Evolutionary conservation across 139 green algal genomes (phyloP), one percentile per base, ranked within the genome.

Genomic region (Tetradesmus lagerheimii): DNA sequence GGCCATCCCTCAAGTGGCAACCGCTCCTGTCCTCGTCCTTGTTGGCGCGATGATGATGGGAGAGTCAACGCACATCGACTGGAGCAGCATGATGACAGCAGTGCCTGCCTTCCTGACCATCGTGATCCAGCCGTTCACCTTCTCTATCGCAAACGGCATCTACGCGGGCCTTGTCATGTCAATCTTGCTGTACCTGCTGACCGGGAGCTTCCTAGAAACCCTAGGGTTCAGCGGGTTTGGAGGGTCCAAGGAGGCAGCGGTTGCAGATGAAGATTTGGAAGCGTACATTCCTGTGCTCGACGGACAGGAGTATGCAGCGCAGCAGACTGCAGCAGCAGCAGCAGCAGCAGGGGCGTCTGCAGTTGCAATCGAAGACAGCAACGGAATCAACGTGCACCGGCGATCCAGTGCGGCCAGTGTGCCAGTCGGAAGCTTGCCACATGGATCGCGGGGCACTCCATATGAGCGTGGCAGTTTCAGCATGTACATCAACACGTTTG

Each of bases 21-120:
- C 92, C 0, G 91, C 91, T 1, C 91, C 91, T 5, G 92, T 93
- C 39, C 89, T 95, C 34, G 91, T 95, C 41, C 92, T 95, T 18
- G 92, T 95, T 50, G 93, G 93, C 0, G 88, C 88, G 11, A 94
- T 95, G 93, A 95, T 95, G 93, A 94, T 95, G 93, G 90, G 91
- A 0, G 91, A 95, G 80, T 85, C 66, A 0, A 83, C 35, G 6
- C 87, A 95, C 88, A 94, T 95, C 80, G 83, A 95, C 85, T 95
- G 93, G 93, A 82, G 71, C 25, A 62, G 11, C 75, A 94, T 94
- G 90, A 43, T 89, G 12, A 90, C 85, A 1, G 93, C 93, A 0
- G 77, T 95, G 34, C 93, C 93, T 4, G 93, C 93, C 34, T 95
- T 95, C 90, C 85, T 95, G 15, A 94, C 91, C 37, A 94, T 95